Evolutionary conservation across 2,329 filamentous ascomycete species (phyloP), one percentile per base, ranked within the genome.

Genomic region (Alternaria sp.): DNA sequence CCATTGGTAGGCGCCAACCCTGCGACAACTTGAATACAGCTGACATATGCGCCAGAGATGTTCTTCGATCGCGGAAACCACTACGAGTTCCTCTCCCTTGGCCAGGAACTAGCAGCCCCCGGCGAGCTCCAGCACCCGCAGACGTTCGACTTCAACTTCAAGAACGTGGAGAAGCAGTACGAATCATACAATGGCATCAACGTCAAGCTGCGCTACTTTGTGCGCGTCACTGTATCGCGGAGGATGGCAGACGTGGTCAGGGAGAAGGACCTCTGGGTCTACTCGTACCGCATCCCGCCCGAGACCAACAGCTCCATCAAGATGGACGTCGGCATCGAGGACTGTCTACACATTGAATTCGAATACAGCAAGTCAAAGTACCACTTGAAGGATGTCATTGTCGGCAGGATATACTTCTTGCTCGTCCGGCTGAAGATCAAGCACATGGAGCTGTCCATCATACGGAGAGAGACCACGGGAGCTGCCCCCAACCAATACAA

Each of bases 111-210:
- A 41, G 95, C 95, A 18, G 94, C 95, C 18, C 95, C 95, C 2
- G 95, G 95, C 80, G 95, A 99, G 84, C 91, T 99, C 59, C 95
- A 98, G 79, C 96, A 99, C 82, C 95, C 95, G 44, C 95, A 99
- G 83, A 97, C 94, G 50, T 97, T 97, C 81, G 93, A 97, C 70
- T 99, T 99, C 88, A 97, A 97, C 84, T 99, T 99, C 88, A 98
- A 98, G 82, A 99, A 98, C 81, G 93, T 99, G 74, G 95, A 99
- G 87, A 99, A 99, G 85, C 94, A 97, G 81, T 99, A 99, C 86
- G 96, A 99, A 83, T 97, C 94, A 68, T 99, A 99, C 86, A 97
- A 97, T 79, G 95, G 95, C 77, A 99, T 99, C 88, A 99, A 99
- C 78, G 95, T 99, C 75, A 97, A 97, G 85, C 87, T 99, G 78